These are phyloP conservation scores for Tolypocladium ophioglossoides DNA, from an alignment of 2,329 filamentous ascomycete genomes.

Conservation along the genomic window DNA sequence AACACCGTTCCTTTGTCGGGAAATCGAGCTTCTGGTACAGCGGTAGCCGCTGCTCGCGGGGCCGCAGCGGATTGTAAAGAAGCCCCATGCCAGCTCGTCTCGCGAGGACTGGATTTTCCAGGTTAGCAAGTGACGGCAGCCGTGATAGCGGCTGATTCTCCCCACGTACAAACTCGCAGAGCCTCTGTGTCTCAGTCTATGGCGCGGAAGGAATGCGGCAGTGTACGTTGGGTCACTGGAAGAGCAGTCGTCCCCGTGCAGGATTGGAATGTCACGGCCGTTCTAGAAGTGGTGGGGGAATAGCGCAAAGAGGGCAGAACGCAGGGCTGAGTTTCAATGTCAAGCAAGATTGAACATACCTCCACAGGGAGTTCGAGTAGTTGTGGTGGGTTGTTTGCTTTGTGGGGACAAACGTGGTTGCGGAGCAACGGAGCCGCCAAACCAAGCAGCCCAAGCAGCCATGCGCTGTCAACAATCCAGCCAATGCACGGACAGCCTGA, in stretches of 20 bases:
- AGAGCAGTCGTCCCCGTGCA: background rate
- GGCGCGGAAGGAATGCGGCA: background rate
- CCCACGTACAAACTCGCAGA: background rate
- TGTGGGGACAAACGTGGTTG: background rate
- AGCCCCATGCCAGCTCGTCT: conserved; percentile 33
- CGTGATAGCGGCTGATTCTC: background rate
- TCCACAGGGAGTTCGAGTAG: background rate
- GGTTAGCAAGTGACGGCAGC: background rate
- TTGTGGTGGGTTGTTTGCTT: background rate
- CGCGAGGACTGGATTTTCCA: background rate
- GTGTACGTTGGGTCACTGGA: background rate
- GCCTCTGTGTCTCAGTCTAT: background rate
- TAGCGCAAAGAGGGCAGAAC: too few species aligned
- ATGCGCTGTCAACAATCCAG: background rate
- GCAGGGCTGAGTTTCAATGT: background rate
- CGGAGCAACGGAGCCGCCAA: conserved; percentile 1
- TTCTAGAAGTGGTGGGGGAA: background rate
- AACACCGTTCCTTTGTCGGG: conserved; percentile 38
- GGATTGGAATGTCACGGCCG: background rate
- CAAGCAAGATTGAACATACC: background rate
- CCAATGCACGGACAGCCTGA: background rate
- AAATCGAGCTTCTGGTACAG: conserved; percentile 36
- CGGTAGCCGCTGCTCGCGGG: conserved; percentile 37
- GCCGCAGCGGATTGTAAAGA: conserved; percentile 35
- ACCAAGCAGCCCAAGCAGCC: too few species aligned